Evolutionary conservation across 176 grass and related monocot genomes (phyloP).

Genomic region (bread wheat (Triticum aestivum)): DNA sequence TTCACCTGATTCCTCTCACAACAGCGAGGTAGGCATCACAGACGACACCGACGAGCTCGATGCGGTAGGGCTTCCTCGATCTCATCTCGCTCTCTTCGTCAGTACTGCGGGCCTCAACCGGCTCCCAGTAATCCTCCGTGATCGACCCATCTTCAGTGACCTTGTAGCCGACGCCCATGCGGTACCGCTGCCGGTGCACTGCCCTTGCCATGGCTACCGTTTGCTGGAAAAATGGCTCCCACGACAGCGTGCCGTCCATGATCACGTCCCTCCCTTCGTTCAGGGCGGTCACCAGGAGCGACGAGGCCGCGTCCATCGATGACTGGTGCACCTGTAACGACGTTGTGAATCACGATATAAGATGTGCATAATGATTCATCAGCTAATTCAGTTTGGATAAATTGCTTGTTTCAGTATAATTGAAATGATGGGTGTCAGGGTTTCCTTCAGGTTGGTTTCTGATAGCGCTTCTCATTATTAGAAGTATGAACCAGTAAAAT

Average conservation of each 20-base stretch:
- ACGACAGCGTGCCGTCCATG: constrained; percentile 92
- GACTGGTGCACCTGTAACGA: constrained; percentile 90
- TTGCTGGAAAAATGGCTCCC: constrained; percentile 86
- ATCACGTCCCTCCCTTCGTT: constrained; percentile 94
- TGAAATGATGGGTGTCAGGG: neutral
- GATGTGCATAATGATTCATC: neutral
- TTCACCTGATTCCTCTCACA: constrained; percentile 81
- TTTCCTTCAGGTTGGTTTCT: neutral
- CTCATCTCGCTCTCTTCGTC: neutral
- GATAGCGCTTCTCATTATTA: neutral
- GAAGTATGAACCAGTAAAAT: neutral
- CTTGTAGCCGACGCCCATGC: constrained; percentile 91
- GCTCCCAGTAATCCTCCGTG: constrained; percentile 91
- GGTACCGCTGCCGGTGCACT: constrained; percentile 75
- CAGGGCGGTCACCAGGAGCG: constrained; percentile 84
- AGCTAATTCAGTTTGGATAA: neutral
- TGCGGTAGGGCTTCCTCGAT: constrained; percentile 76
- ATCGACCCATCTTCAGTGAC: constrained; percentile 61
- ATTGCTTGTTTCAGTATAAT: neutral
- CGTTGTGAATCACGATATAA: neutral
- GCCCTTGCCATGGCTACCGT: constrained; percentile 80
- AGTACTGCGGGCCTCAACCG: constrained; percentile 10
- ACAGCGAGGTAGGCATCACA: constrained; percentile 85
- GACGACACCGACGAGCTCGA: constrained; percentile 79
- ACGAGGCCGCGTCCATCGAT: constrained; percentile 81